These are phyloP conservation scores for Cunninghamia lanceolata DNA, from an alignment of 75 land plant genomes.

Conservation along the genomic window DNA sequence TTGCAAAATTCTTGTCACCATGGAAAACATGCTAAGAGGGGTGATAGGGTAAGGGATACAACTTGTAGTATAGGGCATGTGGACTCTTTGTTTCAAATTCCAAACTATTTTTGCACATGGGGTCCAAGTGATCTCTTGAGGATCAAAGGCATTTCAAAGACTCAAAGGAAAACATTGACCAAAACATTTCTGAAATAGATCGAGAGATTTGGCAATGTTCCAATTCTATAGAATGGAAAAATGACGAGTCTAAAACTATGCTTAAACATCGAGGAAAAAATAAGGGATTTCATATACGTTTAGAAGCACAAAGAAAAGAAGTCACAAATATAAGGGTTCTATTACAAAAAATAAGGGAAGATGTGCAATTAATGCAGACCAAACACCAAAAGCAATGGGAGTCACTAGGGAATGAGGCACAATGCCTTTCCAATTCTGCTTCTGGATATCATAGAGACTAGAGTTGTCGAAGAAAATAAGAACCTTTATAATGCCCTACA, in stretches of 20 bases:
- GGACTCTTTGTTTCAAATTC: no score
- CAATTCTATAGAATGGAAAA: slow-evolving; percentile 2
- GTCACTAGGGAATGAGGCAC: no score
- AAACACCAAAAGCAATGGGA: no score
- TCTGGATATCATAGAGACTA: slow-evolving; percentile 50
- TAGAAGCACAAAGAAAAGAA: slow-evolving; percentile 42
- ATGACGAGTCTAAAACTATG: background rate
- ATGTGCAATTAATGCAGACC: no score
- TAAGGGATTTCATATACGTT: slow-evolving; percentile 16
- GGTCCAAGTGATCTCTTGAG: no score
- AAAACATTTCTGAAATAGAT: slow-evolving; percentile 18
- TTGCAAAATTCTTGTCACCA: no score
- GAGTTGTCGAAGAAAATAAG: slow-evolving; percentile 57
- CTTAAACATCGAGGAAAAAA: slow-evolving; percentile 2
- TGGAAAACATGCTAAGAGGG: no score
- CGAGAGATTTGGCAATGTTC: background rate
- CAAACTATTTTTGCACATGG: no score
- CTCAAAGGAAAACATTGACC: slow-evolving; percentile 52
- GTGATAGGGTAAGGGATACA: no score
- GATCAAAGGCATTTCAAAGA: slow-evolving; percentile 19
- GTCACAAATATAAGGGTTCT: background rate
- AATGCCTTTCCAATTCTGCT: slow-evolving; percentile 45
- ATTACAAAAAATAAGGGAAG: background rate
- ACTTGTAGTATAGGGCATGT: no score
- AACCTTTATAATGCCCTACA: slow-evolving; percentile 58